Percentiles rank a stretch among this genome's conserved stretches.
phyloP scores from a whole-genome alignment of 495 filamentous ascomycete species.

The Rhizodiscina lignyota region DNA sequence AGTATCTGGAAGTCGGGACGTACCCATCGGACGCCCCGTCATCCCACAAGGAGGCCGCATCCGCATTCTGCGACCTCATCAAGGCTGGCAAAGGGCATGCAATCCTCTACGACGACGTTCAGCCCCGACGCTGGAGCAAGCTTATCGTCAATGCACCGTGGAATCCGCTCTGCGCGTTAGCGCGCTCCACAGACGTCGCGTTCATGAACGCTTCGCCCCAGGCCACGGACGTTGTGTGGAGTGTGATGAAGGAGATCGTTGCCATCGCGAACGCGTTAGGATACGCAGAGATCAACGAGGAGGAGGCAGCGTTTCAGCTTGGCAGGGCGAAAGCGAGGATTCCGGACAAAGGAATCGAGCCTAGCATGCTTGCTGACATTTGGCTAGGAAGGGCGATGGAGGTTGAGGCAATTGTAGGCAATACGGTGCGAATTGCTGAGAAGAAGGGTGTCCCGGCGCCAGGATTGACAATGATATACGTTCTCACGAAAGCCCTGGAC shows the following conservation, averaged over 20 bases:
- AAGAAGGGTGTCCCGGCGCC: slow-evolving; percentile 24
- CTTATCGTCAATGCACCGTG: slow-evolving; percentile 31
- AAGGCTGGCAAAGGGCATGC: slow-evolving; percentile 22
- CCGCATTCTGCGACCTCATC: slow-evolving; percentile 25
- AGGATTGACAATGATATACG: slow-evolving; percentile 23
- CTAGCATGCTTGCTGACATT: slow-evolving; percentile 33
- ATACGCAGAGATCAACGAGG: slow-evolving; percentile 23
- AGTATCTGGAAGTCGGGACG: slow-evolving; percentile 29
- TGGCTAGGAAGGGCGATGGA: slow-evolving; percentile 24
- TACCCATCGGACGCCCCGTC: slow-evolving; percentile 22
- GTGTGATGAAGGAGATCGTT: slow-evolving; percentile 35
- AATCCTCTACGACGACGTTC: slow-evolving; percentile 28
- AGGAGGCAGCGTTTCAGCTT: slow-evolving; percentile 22
- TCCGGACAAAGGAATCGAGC: slow-evolving; percentile 20
- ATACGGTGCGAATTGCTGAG: slow-evolving; percentile 27
- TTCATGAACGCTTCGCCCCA: slow-evolving; percentile 23
- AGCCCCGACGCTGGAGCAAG: slow-evolving; percentile 35
- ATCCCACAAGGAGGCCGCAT: slow-evolving; percentile 13
- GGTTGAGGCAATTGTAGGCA: slow-evolving; percentile 37
- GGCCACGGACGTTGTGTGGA: slow-evolving; percentile 20
- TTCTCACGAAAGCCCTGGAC: slow-evolving; percentile 16
- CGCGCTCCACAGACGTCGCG: slow-evolving; percentile 24
- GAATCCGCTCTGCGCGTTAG: slow-evolving; percentile 36
- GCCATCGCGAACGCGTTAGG: slow-evolving; percentile 27
- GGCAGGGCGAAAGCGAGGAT: slow-evolving; percentile 19